Evolutionary conservation across 192 early-diverging fungal species (phyloP).

Genomic region (Umbelopsis vinacea): DNA sequence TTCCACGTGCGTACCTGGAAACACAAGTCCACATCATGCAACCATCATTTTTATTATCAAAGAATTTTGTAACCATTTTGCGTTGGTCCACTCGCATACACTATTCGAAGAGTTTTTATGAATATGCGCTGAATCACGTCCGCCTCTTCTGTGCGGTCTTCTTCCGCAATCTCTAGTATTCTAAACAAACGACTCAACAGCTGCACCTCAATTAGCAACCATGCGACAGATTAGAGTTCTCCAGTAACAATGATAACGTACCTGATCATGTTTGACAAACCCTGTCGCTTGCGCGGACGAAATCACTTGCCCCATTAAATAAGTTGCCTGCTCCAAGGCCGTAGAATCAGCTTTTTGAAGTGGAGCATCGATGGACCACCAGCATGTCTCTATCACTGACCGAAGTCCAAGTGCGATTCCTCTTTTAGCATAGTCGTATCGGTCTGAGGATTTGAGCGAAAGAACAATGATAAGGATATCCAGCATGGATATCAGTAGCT

Average conservation of each 20-base stretch:
- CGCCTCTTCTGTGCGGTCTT: not conserved
- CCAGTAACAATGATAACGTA: not conserved
- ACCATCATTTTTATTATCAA: no score
- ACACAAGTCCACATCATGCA: not conserved
- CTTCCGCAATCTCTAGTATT: not conserved
- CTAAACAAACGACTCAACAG: constrained; percentile 1
- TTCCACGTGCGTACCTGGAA: constrained; percentile 16
- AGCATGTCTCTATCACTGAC: not conserved
- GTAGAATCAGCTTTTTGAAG: not conserved
- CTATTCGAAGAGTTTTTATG: not conserved
- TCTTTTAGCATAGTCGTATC: not conserved
- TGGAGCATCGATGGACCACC: not conserved
- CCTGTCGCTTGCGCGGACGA: not conserved
- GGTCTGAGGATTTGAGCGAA: not conserved
- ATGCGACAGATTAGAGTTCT: not conserved
- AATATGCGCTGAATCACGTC: not conserved
- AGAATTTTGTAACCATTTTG: not conserved
- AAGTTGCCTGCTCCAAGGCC: not conserved
- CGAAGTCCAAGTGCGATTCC: not conserved
- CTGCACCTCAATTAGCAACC: not conserved
- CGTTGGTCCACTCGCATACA: not conserved
- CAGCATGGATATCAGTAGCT: constrained; percentile 53
- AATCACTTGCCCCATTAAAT: not conserved
- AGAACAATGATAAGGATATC: constrained; percentile 54
- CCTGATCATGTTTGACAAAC: constrained; percentile 1